phyloP scores from a whole-genome alignment of 73 alveolate species.

The Stentor roeselii region DNA sequence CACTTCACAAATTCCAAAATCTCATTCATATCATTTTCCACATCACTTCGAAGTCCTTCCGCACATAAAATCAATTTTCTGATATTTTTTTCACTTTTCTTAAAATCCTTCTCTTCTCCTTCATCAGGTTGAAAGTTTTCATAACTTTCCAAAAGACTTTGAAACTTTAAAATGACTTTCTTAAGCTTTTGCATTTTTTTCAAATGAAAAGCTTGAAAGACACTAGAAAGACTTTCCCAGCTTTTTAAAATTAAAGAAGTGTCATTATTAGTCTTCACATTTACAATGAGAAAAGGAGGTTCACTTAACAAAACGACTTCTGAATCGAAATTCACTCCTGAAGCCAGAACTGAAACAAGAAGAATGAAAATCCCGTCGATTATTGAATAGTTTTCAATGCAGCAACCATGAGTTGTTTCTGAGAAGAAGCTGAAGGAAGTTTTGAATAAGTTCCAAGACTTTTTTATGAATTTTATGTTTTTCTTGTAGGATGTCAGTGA shows the following conservation, averaged over 20 bases:
- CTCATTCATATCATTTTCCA: too few relatives aligned
- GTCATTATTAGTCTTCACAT: neutral
- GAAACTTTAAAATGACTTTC: neutral
- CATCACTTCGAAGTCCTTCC: too few relatives aligned
- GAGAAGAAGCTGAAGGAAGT: neutral
- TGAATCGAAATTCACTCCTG: neutral
- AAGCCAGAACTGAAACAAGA: neutral
- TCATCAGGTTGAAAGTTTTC: neutral
- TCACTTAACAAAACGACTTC: neutral
- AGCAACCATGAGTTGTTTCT: neutral
- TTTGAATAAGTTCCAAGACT: neutral
- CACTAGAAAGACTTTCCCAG: neutral
- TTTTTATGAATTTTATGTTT: too few relatives aligned
- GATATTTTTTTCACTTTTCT: neutral
- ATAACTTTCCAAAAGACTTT: neutral
- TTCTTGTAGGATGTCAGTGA: too few relatives aligned
- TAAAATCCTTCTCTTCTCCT: neutral
- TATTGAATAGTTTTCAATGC: neutral
- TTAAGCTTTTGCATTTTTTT: too few relatives aligned
- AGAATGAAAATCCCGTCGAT: neutral
- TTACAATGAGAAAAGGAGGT: neutral
- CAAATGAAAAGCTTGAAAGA: neutral
- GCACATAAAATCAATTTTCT: neutral
- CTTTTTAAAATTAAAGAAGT: neutral
- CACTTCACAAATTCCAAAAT: too few relatives aligned